A percentile compares a stretch with the other conserved stretches of the same genome.
Conservation (phyloP, 306 rosid species). For the Citrullus amarus region DNA sequence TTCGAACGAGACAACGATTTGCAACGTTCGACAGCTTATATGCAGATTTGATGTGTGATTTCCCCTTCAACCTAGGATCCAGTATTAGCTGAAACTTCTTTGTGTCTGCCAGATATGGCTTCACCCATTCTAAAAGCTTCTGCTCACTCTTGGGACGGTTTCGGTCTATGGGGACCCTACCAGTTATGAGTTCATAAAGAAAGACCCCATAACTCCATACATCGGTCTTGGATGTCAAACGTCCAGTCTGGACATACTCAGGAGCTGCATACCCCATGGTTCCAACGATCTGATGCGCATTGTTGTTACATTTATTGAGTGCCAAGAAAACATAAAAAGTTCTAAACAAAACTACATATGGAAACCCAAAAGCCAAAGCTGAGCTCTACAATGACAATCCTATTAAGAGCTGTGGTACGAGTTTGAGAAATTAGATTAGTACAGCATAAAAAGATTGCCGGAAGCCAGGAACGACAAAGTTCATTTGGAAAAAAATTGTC, state of each 20-base stretch:
- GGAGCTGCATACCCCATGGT: slow-evolving; percentile 99
- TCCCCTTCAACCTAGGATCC: slow-evolving; percentile 85
- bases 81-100: slow-evolving; percentile 67
- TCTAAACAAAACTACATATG: background rate
- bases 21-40: slow-evolving; percentile 66
- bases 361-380: background rate
- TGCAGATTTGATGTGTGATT: slow-evolving; percentile 50
- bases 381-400: background rate
- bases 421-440: background rate
- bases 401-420: background rate
- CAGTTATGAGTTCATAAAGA: slow-evolving; percentile 88
- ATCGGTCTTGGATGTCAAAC: slow-evolving; percentile 72
- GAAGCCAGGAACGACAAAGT: background rate
- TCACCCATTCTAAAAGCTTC: slow-evolving; percentile 90
- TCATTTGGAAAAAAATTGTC: background rate
- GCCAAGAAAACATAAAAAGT: background rate
- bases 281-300: slow-evolving; percentile 60
- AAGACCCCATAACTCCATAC: slow-evolving; percentile 97
- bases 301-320: background rate
- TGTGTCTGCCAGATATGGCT: slow-evolving; percentile 61
- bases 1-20: slow-evolving; percentile 65
- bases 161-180: slow-evolving; percentile 80
- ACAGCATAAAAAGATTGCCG: background rate
- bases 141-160: slow-evolving; percentile 91
- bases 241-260: slow-evolving; percentile 83